These are phyloP conservation scores for Teunomyces panamensis DNA, from an alignment of 805 yeast genomes.

Conservation along the genomic window DNA sequence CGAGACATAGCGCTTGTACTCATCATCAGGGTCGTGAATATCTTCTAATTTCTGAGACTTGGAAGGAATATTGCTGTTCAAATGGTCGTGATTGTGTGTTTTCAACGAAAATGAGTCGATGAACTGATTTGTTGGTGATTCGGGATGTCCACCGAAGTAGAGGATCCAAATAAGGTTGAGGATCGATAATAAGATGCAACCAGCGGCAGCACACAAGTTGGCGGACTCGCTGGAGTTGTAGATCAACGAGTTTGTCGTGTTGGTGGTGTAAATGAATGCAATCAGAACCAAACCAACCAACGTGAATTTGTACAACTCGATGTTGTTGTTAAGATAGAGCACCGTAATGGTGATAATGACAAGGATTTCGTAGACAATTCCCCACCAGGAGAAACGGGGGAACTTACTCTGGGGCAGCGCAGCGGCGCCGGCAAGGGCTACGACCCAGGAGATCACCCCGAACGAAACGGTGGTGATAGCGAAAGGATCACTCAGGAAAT, in stretches of 20 bases:
- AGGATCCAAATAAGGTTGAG: slow-evolving; percentile 81
- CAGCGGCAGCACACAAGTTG: slow-evolving; percentile 87
- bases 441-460: slow-evolving; percentile 76
- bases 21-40: slow-evolving; percentile 17
- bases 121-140: slow-evolving; percentile 81
- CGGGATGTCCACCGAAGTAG: slow-evolving; percentile 87
- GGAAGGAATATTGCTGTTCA: slow-evolving; percentile 16
- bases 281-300: slow-evolving; percentile 58
- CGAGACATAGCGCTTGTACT: slow-evolving; percentile 19
- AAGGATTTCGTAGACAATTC: slow-evolving; percentile 73
- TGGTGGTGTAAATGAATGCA: slow-evolving; percentile 81
- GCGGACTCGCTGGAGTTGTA: slow-evolving; percentile 59
- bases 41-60: slow-evolving; percentile 13
- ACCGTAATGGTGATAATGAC: slow-evolving; percentile 49
- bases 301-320: slow-evolving; percentile 66
- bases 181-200: slow-evolving; percentile 79
- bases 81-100: slow-evolving; percentile 38
- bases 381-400: slow-evolving; percentile 97
- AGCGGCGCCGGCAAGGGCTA: slow-evolving; percentile 85
- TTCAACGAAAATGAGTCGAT: slow-evolving; percentile 76
- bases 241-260: slow-evolving; percentile 75
- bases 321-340: slow-evolving; percentile 56
- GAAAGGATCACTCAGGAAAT: slow-evolving; percentile 79
- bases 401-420: slow-evolving; percentile 37
- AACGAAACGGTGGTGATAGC: slow-evolving; percentile 79